Base-by-base conservation (phyloP, 768 basidiomycete species). In the Lentinula aciculospora region DNA sequence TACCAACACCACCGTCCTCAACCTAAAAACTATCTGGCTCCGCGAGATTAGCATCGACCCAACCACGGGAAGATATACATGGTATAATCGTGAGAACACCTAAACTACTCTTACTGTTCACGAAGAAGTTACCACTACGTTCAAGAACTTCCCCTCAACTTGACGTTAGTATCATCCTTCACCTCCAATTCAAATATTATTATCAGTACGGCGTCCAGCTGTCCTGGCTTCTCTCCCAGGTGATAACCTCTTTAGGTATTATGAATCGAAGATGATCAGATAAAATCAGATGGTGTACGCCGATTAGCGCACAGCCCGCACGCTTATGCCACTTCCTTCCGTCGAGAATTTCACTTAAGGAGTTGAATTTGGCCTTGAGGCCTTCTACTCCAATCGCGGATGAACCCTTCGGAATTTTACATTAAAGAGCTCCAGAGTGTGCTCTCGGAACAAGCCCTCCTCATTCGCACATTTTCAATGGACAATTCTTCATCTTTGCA, bases 381-480 rank as follows among this genome's bases (percentile, higher is more conserved):
- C 27, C 6, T 48, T 31, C 9, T 32, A 10, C 47, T 48, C 27
- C 9, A 49, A 27, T 31, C 27, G 19, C 48, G 12, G 15, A 44
- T 56, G 54, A 21, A 31, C 40, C n/a, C 63, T 42, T 46, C 54
- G 12, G 10, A 10, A 7, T 56, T 56, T 28, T 45, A 56, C 32
- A 64, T 73, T 57, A 66, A 72, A 56, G 87, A 89, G 66, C 74
- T 89, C 19, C 69, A 69, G 21, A 71, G 74, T 23, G 79, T 82
- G 25, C 74, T 89, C 34, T 68, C 68, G 31, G 86, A 88, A 63
- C 83, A 88, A 60, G 70, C 76, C 4, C 84, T 81, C 62, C 82
- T 81, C 17, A 76, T 88, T 59, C 64, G 71, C 39, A 69, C 72
- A 60, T 87, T 76, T 62, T 70, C 73, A 3, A 63, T 84, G 48